phyloP scores from a whole-genome alignment of 2,329 filamentous ascomycete species.

The Pezicula carpinea region DNA sequence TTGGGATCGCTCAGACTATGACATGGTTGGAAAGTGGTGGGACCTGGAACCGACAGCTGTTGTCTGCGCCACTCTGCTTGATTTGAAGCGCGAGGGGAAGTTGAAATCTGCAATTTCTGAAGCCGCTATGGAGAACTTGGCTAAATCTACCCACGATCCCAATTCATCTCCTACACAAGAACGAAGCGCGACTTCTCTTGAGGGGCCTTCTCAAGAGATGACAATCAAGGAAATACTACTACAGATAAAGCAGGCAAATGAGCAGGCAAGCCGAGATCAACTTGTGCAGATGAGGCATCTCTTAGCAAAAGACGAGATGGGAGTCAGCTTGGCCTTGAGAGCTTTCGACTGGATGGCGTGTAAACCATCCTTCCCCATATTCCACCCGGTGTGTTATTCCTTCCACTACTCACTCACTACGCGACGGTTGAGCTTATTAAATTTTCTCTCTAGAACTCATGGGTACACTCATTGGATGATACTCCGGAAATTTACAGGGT shows the following conservation, averaged over 20 bases:
- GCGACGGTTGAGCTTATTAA: not conserved
- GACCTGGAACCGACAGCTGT: conserved; percentile 15
- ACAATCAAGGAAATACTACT: conserved; percentile 11
- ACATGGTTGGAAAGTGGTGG: conserved; percentile 16
- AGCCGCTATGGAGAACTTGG: conserved; percentile 4
- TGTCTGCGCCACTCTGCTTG: conserved; percentile 13
- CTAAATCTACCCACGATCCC: conserved; percentile 7
- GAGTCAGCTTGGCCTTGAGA: conserved; percentile 2
- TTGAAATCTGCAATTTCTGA: conserved; percentile 8
- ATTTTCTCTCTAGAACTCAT: conserved; percentile 4
- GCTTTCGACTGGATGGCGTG: conserved; percentile 12
- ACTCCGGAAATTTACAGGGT: conserved; percentile 3
- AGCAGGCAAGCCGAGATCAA: conserved; percentile 9
- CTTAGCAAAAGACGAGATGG: conserved; percentile 6
- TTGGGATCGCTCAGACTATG: conserved; percentile 14
- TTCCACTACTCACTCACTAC: not conserved
- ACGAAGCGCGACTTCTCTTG: not conserved
- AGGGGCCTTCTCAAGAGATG: conserved; percentile 1
- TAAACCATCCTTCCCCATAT: conserved; percentile 7
- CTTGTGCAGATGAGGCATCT: conserved; percentile 10
- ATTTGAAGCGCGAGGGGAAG: conserved; percentile 10
- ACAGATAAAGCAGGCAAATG: conserved; percentile 10
- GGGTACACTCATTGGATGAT: conserved; percentile 11
- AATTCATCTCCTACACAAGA: conserved; percentile 1
- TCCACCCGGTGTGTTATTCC: conserved; percentile 4